Conservation (phyloP, 352 stramenopile genomes). For the Phytopythium mirpurense region DNA sequence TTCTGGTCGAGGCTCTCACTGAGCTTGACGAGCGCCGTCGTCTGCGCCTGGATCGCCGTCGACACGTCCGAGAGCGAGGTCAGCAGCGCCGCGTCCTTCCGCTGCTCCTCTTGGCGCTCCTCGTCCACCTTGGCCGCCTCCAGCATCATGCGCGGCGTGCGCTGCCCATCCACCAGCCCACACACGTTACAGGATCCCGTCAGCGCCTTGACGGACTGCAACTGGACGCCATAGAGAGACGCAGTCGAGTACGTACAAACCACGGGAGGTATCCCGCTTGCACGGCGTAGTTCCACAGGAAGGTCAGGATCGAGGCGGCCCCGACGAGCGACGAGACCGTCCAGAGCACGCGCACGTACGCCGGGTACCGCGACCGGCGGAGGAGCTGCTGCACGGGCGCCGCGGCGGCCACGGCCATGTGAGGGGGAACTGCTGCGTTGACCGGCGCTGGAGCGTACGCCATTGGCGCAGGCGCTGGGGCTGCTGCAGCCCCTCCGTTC, state of each 20-base stretch:
- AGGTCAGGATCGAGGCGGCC: conserved; percentile 59
- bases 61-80: conserved; percentile 41
- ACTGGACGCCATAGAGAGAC: conserved; percentile 3
- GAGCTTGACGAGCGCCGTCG: conserved; percentile 47
- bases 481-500: conserved; percentile 14
- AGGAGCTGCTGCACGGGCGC: conserved; percentile 45
- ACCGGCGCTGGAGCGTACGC: conserved; percentile 10
- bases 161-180: conserved; percentile 10
- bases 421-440: conserved; percentile 11
- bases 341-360: conserved; percentile 59
- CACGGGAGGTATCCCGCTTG: conserved; percentile 64
- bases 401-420: conserved; percentile 43
- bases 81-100: conserved; percentile 49
- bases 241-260: conserved; percentile 29
- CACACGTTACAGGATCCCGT: background rate
- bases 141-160: conserved; percentile 28
- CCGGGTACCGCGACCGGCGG: conserved; percentile 30
- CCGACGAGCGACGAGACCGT: conserved; percentile 69
- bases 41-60: conserved; percentile 59
- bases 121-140: conserved; percentile 39
- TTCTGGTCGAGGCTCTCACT: conserved; percentile 49
- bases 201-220: background rate
- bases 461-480: conserved; percentile 2
- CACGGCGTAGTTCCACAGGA: conserved; percentile 74
- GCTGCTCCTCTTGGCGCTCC: conserved; percentile 43